Conservation (phyloP, 2,329 filamentous ascomycete genomes). For the Dothideomycetidae sp. region DNA sequence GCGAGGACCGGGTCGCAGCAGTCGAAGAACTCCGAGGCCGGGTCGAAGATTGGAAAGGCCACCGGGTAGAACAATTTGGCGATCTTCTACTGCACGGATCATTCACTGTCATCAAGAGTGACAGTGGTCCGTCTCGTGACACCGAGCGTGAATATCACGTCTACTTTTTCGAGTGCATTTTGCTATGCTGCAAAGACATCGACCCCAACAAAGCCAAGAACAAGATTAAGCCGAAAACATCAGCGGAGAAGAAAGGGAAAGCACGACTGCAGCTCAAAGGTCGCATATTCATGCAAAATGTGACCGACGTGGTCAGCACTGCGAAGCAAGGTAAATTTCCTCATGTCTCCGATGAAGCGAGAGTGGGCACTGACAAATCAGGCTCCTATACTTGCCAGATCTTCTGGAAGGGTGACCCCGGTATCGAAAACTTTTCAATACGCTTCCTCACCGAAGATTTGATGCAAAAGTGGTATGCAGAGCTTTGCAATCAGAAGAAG, state of each 20-base stretch:
- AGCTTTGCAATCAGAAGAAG: constrained; percentile 11
- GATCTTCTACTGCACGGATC: constrained; percentile 76
- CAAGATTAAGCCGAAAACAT: constrained; percentile 56
- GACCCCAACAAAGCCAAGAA: constrained; percentile 68
- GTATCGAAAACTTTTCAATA: constrained; percentile 91
- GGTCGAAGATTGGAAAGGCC: constrained; percentile 95
- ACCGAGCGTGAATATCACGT: constrained; percentile 97
- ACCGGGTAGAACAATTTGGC: constrained; percentile 82
- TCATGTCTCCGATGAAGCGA: neutral
- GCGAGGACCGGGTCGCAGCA: constrained; percentile 70
- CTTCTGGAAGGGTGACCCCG: constrained; percentile 94
- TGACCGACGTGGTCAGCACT: constrained; percentile 81
- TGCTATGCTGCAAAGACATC: constrained; percentile 93
- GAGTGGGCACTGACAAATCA: constrained; percentile 24
- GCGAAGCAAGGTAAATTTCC: constrained; percentile 62
- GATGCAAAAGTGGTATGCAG: constrained; percentile 70
- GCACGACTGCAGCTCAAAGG: constrained; percentile 77
- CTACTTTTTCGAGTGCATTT: constrained; percentile 88
- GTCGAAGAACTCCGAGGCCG: constrained; percentile 65
- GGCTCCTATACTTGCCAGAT: constrained; percentile 93
- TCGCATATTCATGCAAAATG: constrained; percentile 97
- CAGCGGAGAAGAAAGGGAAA: constrained; percentile 60
- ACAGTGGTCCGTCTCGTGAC: constrained; percentile 54
- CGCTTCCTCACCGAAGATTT: constrained; percentile 81
- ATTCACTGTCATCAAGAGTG: constrained; percentile 69